Percentiles rank a stretch among this genome's conserved stretches.
Evolutionary conservation across 2,329 filamentous ascomycete genomes (phyloP).

Genomic region (Metarhizium brunneum): DNA sequence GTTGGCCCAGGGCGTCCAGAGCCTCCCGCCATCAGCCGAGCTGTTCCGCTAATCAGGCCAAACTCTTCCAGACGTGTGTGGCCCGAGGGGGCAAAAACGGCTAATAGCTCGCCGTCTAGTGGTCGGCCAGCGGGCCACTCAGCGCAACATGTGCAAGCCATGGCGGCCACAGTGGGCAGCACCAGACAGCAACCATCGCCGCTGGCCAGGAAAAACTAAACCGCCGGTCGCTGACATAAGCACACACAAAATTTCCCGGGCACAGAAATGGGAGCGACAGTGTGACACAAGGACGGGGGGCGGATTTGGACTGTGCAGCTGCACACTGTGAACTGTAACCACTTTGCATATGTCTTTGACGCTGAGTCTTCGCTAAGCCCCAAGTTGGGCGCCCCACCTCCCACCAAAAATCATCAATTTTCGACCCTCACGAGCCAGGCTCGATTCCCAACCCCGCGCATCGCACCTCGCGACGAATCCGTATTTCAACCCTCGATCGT

Average conservation of each 20-base stretch:
- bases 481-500: conserved; percentile 9
- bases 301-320: not conserved
- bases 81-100: not conserved
- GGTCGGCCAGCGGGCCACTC: not conserved
- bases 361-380: conserved; percentile 25
- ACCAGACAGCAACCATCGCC: not conserved
- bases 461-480: conserved; percentile 15
- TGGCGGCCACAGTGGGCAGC: not conserved
- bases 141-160: not conserved
- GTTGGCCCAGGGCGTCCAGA: conserved; percentile 1
- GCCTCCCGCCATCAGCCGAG: not conserved
- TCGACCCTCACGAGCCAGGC: conserved; percentile 17
- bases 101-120: not conserved
- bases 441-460: conserved; percentile 27
- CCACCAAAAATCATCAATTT: conserved; percentile 36
- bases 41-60: not conserved
- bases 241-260: conserved; percentile 2
- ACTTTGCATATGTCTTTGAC: not conserved
- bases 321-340: not conserved
- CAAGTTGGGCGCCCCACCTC: conserved; percentile 28
- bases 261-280: not conserved
- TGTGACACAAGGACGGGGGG: not conserved
- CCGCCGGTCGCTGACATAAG: conserved; percentile 6
- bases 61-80: not conserved
- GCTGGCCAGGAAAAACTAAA: conserved; percentile 1